These are phyloP conservation scores for Hawksworthiomyces lignivorus DNA, from an alignment of 2,329 filamentous ascomycete genomes.

Conservation along the genomic window DNA sequence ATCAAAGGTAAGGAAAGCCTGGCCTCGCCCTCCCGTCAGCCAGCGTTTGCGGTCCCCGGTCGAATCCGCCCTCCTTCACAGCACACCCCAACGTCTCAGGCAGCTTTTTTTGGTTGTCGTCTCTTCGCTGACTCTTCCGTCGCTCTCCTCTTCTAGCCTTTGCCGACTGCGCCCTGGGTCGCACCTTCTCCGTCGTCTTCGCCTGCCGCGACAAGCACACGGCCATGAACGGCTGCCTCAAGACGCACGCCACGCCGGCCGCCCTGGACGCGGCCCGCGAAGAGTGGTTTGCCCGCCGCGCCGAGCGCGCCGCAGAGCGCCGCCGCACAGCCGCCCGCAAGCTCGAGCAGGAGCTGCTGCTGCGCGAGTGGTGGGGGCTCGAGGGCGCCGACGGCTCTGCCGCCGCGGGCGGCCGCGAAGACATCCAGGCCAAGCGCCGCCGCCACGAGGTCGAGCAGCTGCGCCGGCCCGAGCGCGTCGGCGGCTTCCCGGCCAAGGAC, in stretches of 20 bases:
- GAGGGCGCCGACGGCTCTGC: constrained; percentile 9
- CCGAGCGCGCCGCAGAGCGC: constrained; percentile 60
- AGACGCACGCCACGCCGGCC: constrained; percentile 70
- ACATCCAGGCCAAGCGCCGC: constrained; percentile 35
- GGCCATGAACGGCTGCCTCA: constrained; percentile 92
- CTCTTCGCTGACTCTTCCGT: background rate
- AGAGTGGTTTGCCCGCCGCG: constrained; percentile 81
- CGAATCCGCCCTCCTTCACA: no score
- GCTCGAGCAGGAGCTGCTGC: constrained; percentile 55
- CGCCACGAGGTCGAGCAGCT: constrained; percentile 46
- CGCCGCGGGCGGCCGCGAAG: constrained; percentile 45
- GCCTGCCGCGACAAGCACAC: constrained; percentile 72
- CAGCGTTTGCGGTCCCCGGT: background rate
- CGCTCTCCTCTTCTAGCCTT: constrained; percentile 60
- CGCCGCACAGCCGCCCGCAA: constrained; percentile 55
- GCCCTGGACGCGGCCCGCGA: constrained; percentile 83
- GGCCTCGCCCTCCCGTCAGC: constrained; percentile 1
- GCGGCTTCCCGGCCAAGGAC: constrained; percentile 40
- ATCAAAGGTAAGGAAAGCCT: constrained; percentile 55
- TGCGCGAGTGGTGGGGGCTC: constrained; percentile 61
- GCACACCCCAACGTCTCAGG: no score
- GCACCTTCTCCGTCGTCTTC: constrained; percentile 83
- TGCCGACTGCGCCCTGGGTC: constrained; percentile 77
- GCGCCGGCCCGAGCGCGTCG: constrained; percentile 45
- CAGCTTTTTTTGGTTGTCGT: no score